phyloP scores from a whole-genome alignment of 805 yeast genomes.

The Sungouiella thailandica region DNA sequence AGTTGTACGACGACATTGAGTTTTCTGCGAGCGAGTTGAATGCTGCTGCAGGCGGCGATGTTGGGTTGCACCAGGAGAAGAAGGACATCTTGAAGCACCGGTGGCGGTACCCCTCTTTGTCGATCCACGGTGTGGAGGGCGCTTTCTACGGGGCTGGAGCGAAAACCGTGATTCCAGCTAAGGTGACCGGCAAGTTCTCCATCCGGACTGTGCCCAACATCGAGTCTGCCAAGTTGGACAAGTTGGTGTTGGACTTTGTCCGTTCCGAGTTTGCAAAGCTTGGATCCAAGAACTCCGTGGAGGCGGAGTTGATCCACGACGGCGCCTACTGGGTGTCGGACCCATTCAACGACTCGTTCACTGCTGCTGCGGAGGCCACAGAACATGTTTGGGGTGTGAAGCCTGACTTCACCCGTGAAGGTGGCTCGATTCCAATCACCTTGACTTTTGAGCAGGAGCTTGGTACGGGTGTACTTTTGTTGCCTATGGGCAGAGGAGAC shows the following conservation, averaged over 20 bases:
- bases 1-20: constrained; percentile 79
- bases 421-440: constrained; percentile 98
- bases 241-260: constrained; percentile 69
- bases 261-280: constrained; percentile 60
- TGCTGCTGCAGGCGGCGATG: constrained; percentile 82
- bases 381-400: constrained; percentile 90
- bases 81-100: constrained; percentile 91
- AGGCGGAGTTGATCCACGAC: constrained; percentile 79
- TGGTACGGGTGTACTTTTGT: constrained; percentile 77
- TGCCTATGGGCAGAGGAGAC: constrained; percentile 98
- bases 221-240: constrained; percentile 70
- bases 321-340: constrained; percentile 96
- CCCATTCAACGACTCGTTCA: constrained; percentile 87
- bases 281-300: constrained; percentile 69
- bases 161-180: constrained; percentile 96
- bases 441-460: constrained; percentile 85
- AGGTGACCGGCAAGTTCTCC: constrained; percentile 90
- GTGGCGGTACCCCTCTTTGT: constrained; percentile 97
- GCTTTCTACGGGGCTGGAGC: constrained; percentile 95
- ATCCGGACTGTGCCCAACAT: constrained; percentile 97
- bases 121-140: constrained; percentile 96
- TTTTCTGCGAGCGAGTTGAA: constrained; percentile 80
- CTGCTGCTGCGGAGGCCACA: constrained; percentile 93
- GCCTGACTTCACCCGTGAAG: constrained; percentile 97
- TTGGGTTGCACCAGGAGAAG: constrained; percentile 71